Percentiles rank a stretch among this genome's conserved stretches.
These are phyloP conservation scores for Gentiana macrophylla DNA, from an alignment of 257 asterid genomes.

Conservation along the genomic window DNA sequence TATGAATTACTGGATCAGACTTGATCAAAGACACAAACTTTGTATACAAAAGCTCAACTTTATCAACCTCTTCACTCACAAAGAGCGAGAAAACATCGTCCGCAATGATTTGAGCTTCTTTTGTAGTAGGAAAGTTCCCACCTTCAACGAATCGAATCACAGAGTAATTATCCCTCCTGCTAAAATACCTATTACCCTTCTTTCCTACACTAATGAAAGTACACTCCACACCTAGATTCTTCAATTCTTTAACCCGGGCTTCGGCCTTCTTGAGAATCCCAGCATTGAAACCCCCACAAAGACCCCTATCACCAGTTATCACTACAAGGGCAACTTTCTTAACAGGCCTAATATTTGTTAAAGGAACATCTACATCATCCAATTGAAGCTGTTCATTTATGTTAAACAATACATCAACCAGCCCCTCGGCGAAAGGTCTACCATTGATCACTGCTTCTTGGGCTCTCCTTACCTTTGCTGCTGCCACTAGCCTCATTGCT, in stretches of 20 bases:
- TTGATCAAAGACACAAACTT: no score
- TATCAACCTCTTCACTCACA: background rate
- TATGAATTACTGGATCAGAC: no score
- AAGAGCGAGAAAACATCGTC: constrained; percentile 60
- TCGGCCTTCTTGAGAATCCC: constrained; percentile 44
- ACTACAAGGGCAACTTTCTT: constrained; percentile 52
- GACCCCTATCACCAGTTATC: constrained; percentile 60
- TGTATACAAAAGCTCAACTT: no score
- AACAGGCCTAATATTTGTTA: constrained; percentile 54
- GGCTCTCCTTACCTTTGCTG: constrained; percentile 64
- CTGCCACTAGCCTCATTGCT: constrained; percentile 70
- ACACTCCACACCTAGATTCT: constrained; percentile 33
- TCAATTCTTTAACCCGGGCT: constrained; percentile 37
- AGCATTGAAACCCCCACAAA: constrained; percentile 64
- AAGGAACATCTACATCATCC: constrained; percentile 55
- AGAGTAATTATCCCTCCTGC: constrained; percentile 17
- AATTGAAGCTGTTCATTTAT: constrained; percentile 46
- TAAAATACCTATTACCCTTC: constrained; percentile 52
- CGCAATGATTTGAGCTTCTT: constrained; percentile 70
- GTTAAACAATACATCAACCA: constrained; percentile 35
- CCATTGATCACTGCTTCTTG: constrained; percentile 63
- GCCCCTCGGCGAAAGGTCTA: constrained; percentile 60
- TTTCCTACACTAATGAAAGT: constrained; percentile 53
- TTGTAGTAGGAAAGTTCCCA: constrained; percentile 47
- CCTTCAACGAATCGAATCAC: constrained; percentile 45